Evolutionary conservation across 768 basidiomycete species (phyloP).

Genomic region (Saitozyma sp.): DNA sequence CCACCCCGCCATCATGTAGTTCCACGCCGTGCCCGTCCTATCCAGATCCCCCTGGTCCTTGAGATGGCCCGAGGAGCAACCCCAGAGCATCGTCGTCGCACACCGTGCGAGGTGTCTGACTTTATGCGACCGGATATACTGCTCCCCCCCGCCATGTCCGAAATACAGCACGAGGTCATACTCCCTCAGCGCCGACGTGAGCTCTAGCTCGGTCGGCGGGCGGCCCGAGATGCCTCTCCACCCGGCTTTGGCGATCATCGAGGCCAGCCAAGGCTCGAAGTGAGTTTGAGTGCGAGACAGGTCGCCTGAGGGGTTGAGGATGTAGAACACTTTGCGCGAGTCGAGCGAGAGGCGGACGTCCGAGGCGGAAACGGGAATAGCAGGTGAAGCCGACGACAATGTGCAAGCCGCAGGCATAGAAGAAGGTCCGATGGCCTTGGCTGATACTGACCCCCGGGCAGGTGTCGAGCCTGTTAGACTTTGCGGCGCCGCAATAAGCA

Average conservation of each 20-base stretch:
- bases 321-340: slow-evolving; percentile 70
- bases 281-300: slow-evolving; percentile 76
- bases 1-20: slow-evolving; percentile 98
- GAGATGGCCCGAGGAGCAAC: slow-evolving; percentile 89
- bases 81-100: slow-evolving; percentile 96
- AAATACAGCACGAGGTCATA: slow-evolving; percentile 96
- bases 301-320: slow-evolving; percentile 92
- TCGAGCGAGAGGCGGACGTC: slow-evolving; percentile 64
- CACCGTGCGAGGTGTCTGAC: slow-evolving; percentile 79
- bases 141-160: slow-evolving; percentile 93
- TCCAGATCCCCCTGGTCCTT: slow-evolving; percentile 94
- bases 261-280: slow-evolving; percentile 74
- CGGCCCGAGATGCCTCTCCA: slow-evolving; percentile 82
- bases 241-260: slow-evolving; percentile 65
- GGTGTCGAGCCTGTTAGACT: slow-evolving; percentile 5
- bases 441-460: no score
- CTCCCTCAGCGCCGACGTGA: slow-evolving; percentile 67
- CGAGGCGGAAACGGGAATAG: background rate
- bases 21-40: slow-evolving; percentile 82
- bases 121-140: slow-evolving; percentile 84
- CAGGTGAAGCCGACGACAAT: background rate
- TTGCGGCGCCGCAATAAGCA: background rate
- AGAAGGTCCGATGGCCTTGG: no score
- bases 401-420: background rate
- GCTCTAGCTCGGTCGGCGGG: slow-evolving; percentile 78